Evolutionary conservation across 441 rosid genomes (phyloP).

Genomic region (Corymbia citriodora): DNA sequence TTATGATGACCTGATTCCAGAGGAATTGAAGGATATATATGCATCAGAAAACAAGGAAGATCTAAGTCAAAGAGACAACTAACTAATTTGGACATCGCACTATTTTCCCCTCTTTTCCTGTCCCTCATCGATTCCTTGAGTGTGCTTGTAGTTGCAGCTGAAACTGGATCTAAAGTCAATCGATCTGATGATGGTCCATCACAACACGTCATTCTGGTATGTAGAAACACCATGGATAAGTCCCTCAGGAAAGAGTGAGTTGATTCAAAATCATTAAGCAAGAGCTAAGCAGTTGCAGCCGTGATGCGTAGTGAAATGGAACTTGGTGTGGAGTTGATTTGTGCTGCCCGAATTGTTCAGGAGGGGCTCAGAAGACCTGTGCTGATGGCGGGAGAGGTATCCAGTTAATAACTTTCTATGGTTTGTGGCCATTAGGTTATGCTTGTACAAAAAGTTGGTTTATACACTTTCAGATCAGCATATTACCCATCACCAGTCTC

Average conservation of each 20-base stretch:
- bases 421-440: not conserved
- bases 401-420: not conserved
- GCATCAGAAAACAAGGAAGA: not conserved
- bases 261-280: not conserved
- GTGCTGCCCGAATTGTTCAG: not conserved
- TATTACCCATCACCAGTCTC: not conserved
- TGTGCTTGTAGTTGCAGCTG: not conserved
- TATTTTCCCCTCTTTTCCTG: not conserved
- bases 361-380: not conserved
- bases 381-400: not conserved
- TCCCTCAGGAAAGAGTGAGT: not conserved
- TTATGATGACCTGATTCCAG: not conserved
- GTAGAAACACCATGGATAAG: not conserved
- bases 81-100: not conserved
- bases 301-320: not conserved
- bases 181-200: not conserved
- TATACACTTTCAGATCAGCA: not conserved
- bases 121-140: not conserved
- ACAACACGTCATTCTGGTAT: not conserved
- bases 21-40: not conserved
- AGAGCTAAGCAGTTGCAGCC: not conserved
- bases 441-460: not conserved
- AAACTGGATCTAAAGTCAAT: not conserved
- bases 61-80: not conserved
- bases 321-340: not conserved